Evolutionary conservation across 139 green algal species (phyloP), one percentile per base, ranked within the genome.

Genomic region (Volvox africanus): DNA sequence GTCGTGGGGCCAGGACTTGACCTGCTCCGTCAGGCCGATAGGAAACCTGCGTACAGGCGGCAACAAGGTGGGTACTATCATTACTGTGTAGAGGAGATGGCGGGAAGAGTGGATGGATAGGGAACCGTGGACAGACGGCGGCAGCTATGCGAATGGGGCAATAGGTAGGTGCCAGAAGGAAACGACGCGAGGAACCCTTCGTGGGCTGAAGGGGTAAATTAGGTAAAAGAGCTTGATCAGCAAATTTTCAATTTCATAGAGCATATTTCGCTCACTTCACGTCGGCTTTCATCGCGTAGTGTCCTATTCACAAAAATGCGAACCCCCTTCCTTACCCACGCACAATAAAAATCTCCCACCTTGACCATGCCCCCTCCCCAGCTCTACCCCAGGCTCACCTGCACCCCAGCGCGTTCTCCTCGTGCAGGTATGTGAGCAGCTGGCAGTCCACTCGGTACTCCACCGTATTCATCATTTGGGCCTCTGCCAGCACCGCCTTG

Each of bases 401-500:
- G 91, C 80, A 96, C 1, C 98, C 98, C 76, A 99, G 95, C 44
- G 96, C 96, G 93, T 99, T 99, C 92, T 99, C 98, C 88, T 95
- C 93, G 95, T 99, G 98, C 95, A 99, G 96, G 91, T 98, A 97
- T 81, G 96, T 94, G 88, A 99, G 96, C 92, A 99, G 97, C 97
- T 99, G 97, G 95, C 98, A 99, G 95, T 99, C 98, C 61, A 99
- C 97, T 37, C 98, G 96, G 95, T 99, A 99, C 94, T 99, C 98
- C 55, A 99, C 99, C 26, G 98, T 99, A 96, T 99, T 99, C 98
- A 99, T 99, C 98, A 99, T 99, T 95, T 98, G 96, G 37, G 97
- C 96, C 94, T 99, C 98, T 0, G 97, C 97, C 82, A 99, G 93
- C 83, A 99, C 98, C 16, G 98, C 98, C 86, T 97, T 97, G 78